These are phyloP conservation scores for Fusarium foetens DNA, from an alignment of 2,329 filamentous ascomycete genomes.

Conservation along the genomic window DNA sequence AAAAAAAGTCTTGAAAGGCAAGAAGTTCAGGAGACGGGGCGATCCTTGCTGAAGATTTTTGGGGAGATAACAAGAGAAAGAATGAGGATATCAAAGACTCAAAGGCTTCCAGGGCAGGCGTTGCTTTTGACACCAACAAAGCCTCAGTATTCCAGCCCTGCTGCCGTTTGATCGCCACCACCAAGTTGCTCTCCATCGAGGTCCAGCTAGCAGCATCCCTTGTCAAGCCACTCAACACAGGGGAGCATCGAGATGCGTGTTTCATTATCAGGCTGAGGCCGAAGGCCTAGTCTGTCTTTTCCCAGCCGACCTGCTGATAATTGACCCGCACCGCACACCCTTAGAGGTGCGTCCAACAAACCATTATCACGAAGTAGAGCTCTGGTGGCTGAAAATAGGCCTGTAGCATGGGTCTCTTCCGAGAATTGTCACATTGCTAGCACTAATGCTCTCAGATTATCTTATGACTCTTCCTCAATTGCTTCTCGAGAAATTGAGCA, in stretches of 20 bases:
- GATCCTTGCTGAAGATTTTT: background rate
- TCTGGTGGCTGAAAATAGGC: background rate
- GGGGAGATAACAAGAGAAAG: background rate
- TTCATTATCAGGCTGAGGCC: conserved; percentile 1
- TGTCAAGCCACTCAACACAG: conserved; percentile 22
- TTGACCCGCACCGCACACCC: background rate
- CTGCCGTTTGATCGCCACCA: background rate
- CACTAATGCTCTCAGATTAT: background rate
- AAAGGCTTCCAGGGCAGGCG: background rate
- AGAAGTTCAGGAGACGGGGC: background rate
- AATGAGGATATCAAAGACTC: background rate
- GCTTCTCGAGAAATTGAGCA: background rate
- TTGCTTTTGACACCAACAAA: background rate
- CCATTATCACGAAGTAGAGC: background rate
- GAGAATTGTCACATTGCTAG: background rate
- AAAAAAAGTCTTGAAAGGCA: background rate
- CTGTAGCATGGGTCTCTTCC: background rate
- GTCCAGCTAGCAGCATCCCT: background rate
- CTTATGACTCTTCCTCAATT: background rate
- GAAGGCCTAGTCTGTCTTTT: background rate
- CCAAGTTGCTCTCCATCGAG: background rate
- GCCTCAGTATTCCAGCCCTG: background rate
- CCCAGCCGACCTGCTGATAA: background rate
- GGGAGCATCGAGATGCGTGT: background rate
- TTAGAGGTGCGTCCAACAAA: background rate